These are phyloP conservation scores for Plasmodium chabaudi DNA, from an alignment of 169 alveolate genomes.

Conservation along the genomic window DNA sequence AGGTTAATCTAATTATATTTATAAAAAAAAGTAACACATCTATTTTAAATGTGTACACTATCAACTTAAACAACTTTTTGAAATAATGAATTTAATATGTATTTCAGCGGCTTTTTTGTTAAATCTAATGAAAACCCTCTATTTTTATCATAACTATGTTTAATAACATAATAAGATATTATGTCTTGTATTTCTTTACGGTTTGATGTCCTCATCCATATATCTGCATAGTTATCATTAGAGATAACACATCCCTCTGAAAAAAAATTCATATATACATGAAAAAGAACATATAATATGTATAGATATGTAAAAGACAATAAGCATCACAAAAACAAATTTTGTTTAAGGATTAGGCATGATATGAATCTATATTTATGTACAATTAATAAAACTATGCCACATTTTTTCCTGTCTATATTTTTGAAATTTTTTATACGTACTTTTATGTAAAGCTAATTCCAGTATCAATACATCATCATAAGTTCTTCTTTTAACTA, in stretches of 20 bases:
- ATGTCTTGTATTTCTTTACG: constrained; percentile 30
- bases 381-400: neutral
- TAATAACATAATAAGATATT: constrained; percentile 44
- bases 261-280: constrained; percentile 4
- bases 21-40: no score
- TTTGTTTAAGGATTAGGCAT: neutral
- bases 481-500: constrained; percentile 25
- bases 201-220: neutral
- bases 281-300: neutral
- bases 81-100: constrained; percentile 41
- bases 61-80: constrained; percentile 23
- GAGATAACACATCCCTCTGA: constrained; percentile 70
- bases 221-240: constrained; percentile 50
- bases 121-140: constrained; percentile 48
- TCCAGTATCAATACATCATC: constrained; percentile 56
- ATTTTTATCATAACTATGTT: constrained; percentile 53
- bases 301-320: neutral
- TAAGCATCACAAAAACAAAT: neutral
- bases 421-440: neutral
- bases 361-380: neutral
- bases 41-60: no score
- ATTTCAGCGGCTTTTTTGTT: constrained; percentile 54
- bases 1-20: no score
- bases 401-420: neutral
- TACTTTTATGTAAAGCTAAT: constrained; percentile 47